These are phyloP conservation scores for Hypomyces rosellus DNA, from an alignment of 2,329 filamentous ascomycete species.

Conservation along the genomic window DNA sequence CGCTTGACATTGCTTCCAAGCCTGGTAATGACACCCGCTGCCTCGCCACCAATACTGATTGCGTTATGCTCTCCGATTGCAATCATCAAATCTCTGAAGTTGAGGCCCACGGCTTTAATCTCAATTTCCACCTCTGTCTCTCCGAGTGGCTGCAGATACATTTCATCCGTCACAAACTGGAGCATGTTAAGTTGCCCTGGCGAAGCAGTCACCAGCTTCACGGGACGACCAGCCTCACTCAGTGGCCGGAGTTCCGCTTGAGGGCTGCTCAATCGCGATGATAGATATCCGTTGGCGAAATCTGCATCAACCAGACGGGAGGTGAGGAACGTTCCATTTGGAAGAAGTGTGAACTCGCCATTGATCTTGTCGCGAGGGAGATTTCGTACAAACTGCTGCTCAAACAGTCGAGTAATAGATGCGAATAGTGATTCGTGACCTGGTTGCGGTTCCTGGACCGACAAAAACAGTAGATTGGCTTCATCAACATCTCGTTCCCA, in stretches of 20 bases:
- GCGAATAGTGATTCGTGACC: constrained; percentile 4
- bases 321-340: constrained; percentile 3
- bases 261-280: not conserved
- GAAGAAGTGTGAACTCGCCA: constrained; percentile 10
- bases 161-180: constrained; percentile 4
- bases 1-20: constrained; percentile 13
- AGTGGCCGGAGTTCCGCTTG: constrained; percentile 5
- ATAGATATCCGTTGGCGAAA: constrained; percentile 4
- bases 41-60: constrained; percentile 13
- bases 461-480: constrained; percentile 8
- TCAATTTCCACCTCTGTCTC: constrained; percentile 14
- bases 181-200: constrained; percentile 5
- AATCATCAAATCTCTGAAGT: constrained; percentile 20
- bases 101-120: constrained; percentile 18
- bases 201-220: constrained; percentile 7
- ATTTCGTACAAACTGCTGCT: constrained; percentile 10
- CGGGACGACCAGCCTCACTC: constrained; percentile 11
- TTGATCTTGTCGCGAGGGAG: constrained; percentile 9
- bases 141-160: constrained; percentile 1
- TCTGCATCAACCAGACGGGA: constrained; percentile 8
- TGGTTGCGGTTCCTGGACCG: not conserved
- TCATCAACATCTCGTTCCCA: constrained; percentile 14
- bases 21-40: constrained; percentile 20
- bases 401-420: constrained; percentile 3
- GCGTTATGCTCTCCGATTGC: constrained; percentile 14